Evolutionary conservation across 805 yeast species (phyloP).

Genomic region (Cyberlindnera samutprakarnensis): DNA sequence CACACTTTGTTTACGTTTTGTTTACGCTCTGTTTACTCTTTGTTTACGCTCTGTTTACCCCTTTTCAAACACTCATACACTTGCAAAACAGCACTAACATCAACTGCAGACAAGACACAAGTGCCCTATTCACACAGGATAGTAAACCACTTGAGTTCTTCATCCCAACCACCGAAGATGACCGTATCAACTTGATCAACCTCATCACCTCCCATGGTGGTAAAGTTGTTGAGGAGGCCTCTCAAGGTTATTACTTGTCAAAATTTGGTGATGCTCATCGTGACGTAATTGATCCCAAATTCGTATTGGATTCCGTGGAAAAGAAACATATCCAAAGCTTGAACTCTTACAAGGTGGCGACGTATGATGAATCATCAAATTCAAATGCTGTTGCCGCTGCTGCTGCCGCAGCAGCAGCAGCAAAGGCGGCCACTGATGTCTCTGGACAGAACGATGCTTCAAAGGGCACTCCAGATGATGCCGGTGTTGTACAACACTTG

Average conservation of each 20-base stretch:
- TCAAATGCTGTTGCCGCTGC: slow-evolving; percentile 3
- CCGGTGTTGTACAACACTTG: too few relatives aligned
- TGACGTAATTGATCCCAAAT: slow-evolving; percentile 16
- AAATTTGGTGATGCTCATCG: slow-evolving; percentile 12
- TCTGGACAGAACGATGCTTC: slow-evolving; percentile 11
- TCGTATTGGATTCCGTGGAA: slow-evolving; percentile 14
- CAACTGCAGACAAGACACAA: too few relatives aligned
- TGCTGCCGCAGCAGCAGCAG: not conserved
- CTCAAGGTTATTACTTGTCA: slow-evolving; percentile 13
- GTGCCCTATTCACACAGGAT: not conserved
- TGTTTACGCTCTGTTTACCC: too few relatives aligned
- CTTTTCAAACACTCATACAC: too few relatives aligned
- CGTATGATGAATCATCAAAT: slow-evolving; percentile 1
- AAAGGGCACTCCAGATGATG: not conserved
- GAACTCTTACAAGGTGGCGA: slow-evolving; percentile 11
- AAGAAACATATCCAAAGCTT: slow-evolving; percentile 9
- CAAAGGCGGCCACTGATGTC: slow-evolving; percentile 6
- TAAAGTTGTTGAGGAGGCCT: slow-evolving; percentile 6
- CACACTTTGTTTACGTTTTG: too few relatives aligned
- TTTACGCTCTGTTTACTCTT: too few relatives aligned
- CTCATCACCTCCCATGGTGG: slow-evolving; percentile 17
- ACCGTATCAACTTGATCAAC: slow-evolving; percentile 9
- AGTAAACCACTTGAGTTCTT: slow-evolving; percentile 14
- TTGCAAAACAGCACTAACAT: too few relatives aligned
- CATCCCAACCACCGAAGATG: slow-evolving; percentile 15